Base-by-base conservation (phyloP, 202 grass and related monocot genomes). In the Brachypodium distachyon region DNA sequence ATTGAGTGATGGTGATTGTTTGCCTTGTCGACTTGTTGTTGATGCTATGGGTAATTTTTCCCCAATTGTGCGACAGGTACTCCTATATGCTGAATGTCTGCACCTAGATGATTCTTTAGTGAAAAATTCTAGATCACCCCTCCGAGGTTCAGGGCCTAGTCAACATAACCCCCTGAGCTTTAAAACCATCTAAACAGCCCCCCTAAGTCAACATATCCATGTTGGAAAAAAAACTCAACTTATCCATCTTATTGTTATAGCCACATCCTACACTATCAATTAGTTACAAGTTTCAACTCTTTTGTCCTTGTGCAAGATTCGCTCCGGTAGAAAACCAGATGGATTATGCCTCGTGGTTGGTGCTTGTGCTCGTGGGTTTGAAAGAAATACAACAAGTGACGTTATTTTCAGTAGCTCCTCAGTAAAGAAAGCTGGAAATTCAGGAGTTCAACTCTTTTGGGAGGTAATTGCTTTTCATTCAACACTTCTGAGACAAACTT, bases 11-110 rank as follows among this genome's bases (percentile, higher is more conserved):
- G 91, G 87, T 76, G 87, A 79, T 41, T 44, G 44, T 70, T 65
- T 97, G 62, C 72, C 64, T 44, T 92, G 86, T 73, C 77, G 87
- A 51, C 78, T 97, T 33, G 77, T 94, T 77, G 3, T 97, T 39
- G 95, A 97, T 79, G 88, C 88, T 66, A 97, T 97, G 95, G 95
- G 95, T 12, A 97, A 97, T 77, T 97, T 97, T 86, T 97, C 95
- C 25, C 95, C 95, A 67, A 83, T 97, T 19, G 89, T 97, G 52
- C 82, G 82, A 59, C 91, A 97, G 86, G 93, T 97, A 93, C 62
- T 79, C 67, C 36, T 34, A 32, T 75, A 64, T 32, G 2, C 52
- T n/a, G 23, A 25, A 61, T 59, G 37, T 13, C 26, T 74, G 25
- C 53, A 74, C 31, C 16, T 19, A 74, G 8, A 58, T 58, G 37